A percentile compares a stretch with the other conserved stretches of the same genome.
These are phyloP conservation scores for Cordyceps tenuipes DNA, from an alignment of 2,329 filamentous ascomycete genomes.

Conservation along the genomic window DNA sequence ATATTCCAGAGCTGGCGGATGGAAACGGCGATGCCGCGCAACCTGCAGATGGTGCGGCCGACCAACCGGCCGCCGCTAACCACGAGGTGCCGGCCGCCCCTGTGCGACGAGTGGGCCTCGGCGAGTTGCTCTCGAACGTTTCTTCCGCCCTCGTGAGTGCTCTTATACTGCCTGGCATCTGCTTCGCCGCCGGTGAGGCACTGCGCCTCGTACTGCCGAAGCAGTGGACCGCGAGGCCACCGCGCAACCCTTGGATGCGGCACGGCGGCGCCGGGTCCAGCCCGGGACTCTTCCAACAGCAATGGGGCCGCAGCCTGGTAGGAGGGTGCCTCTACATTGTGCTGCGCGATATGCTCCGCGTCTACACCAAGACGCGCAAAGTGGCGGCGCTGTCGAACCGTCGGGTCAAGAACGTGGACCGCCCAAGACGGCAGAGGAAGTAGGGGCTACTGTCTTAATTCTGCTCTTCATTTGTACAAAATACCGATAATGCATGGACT, in stretches of 20 bases:
- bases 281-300: constrained; percentile 66
- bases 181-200: constrained; percentile 67
- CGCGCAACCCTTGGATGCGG: constrained; percentile 18
- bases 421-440: constrained; percentile 33
- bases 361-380: constrained; percentile 57
- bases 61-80: constrained; percentile 15
- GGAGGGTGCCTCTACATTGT: constrained; percentile 86
- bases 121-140: constrained; percentile 32
- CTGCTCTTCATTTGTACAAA: background rate
- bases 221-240: constrained; percentile 50
- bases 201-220: constrained; percentile 60
- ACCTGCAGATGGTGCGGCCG: background rate
- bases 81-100: constrained; percentile 29
- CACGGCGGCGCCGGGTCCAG: constrained; percentile 23
- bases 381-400: constrained; percentile 48
- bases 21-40: background rate
- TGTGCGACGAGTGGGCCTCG: constrained; percentile 25
- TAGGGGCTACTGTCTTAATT: background rate
- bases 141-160: constrained; percentile 44
- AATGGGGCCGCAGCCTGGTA: constrained; percentile 82
- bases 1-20: background rate
- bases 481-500: background rate
- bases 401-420: constrained; percentile 43
- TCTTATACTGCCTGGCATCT: constrained; percentile 74
- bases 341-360: constrained; percentile 57